These are phyloP conservation scores for Populus alba DNA, from an alignment of 345 rosid genomes.

Conservation along the genomic window DNA sequence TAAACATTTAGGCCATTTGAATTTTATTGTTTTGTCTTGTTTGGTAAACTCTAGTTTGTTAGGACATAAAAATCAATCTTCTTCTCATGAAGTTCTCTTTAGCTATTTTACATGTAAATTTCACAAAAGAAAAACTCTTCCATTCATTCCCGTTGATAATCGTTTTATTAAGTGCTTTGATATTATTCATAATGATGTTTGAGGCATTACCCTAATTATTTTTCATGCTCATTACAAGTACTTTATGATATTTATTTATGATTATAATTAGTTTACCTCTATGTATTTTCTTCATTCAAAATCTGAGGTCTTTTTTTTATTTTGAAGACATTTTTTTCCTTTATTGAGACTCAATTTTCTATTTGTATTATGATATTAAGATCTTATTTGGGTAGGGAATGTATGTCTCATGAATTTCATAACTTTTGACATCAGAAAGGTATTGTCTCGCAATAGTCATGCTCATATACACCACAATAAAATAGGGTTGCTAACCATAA, in stretches of 20 bases:
- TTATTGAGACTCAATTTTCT: too few species aligned
- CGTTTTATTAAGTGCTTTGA: background rate
- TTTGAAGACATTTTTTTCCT: background rate
- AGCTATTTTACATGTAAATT: background rate
- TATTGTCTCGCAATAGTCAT: background rate
- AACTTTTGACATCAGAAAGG: background rate
- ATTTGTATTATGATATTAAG: background rate
- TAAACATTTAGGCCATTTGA: too few species aligned
- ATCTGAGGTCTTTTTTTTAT: background rate
- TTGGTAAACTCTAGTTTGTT: too few species aligned
- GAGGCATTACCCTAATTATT: background rate
- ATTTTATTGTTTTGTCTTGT: too few species aligned
- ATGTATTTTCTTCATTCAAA: background rate
- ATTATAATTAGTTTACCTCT: background rate
- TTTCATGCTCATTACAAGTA: background rate
- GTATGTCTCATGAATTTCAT: background rate
- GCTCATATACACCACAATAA: background rate
- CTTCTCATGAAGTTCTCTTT: too few species aligned
- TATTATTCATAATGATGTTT: background rate
- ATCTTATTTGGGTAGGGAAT: background rate
- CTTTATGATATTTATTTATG: background rate
- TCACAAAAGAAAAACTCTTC: too few species aligned
- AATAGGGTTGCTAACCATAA: background rate
- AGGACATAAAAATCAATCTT: too few species aligned
- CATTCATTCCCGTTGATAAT: background rate